Base-by-base conservation (phyloP, 768 basidiomycete genomes). In the Cystofilobasidium bisporidii region DNA sequence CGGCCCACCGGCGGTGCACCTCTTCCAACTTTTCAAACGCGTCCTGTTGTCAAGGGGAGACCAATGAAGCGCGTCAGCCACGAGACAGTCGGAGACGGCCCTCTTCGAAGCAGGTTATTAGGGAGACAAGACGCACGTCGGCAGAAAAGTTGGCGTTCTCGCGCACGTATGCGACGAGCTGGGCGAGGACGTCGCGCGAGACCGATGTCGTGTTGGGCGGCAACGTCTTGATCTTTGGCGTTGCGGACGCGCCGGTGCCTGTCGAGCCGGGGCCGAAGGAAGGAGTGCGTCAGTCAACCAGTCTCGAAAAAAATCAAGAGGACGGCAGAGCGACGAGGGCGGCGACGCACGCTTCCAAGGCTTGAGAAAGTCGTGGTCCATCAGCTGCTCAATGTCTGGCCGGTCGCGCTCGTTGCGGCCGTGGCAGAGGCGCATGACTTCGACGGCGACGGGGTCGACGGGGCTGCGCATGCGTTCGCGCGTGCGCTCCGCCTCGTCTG, bases 321-420 rank as follows among this genome's bases (percentile, higher is more conserved):
- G 47, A 48, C 8, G 5, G 62, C 62, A 53, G 4, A 36, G n/a
- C n/a, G n/a, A n/a, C 3, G 47, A 26, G 26, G 26, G 28, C 24
- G 22, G 18, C 8, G 32, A 61, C 59, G 33, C 24, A 67, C 65
- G 61, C 41, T 63, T 43, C 67, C 67, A 68, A 3, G 76, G 76
- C 48, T 72, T 74, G 63, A 92, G 74, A 87, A 92, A 94, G 65
- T 84, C 84, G 72, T 92, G 85, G 59, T 84, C 83, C 72, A 97
- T 75, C 73, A 99, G 78, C 73, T 92, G 85, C 2, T 90, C 89
- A 70, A 98, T 97, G 8, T 89, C 87, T 71, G 87, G 84, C 32
- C 94, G 80, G 71, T 87, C 84, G 76, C 93, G 94, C 36, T 91
- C 85, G 72, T 84, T 82, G 69, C 90, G 83, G 62, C 79, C 79